Base-by-base conservation (phyloP, 2,329 filamentous ascomycete genomes). In the Talaromyces sp. region DNA sequence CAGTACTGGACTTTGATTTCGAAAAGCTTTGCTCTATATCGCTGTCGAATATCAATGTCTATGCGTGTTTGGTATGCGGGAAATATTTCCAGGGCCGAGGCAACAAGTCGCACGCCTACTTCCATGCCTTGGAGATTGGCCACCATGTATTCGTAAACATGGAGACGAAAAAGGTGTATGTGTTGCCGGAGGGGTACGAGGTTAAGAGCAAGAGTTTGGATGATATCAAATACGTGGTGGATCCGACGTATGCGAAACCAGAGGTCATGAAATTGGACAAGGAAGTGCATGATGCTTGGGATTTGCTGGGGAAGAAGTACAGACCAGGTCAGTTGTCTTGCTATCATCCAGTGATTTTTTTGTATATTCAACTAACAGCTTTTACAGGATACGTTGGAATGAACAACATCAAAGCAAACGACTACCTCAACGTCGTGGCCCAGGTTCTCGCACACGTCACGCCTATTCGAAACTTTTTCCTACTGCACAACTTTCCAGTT, bases 381-480 rank as follows among this genome's bases (percentile, higher is more conserved):
- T 42, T 58, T 28, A 15, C 59, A 79, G 79, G 95, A 6, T 99
- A 93, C 73, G 92, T 99, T 64, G 95, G 95, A 67, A 96, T 99
- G 91, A 99, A 99, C 83, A 99, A 99, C 78, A 97, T 99, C 82
- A 99, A 99, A 77, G 92, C 95, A 62, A 99, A 99, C 78, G 95
- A 99, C 80, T 99, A 99, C 78, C 84, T 98, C 72, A 99, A 99
- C 73, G 93, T 96, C 28, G 85, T 97, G 3, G 89, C 96, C 55
- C 95, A 99, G 75, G 89, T 93, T 7, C 83, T 99, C 42, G 88
- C 93, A 2, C 95, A 99, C 75, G 92, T 98, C 28, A 81, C 88
- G 22, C 93, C 95, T 4, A 81, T 99, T 67, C 87, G 95, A 36
- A 97, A 98, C 74, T 98, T 87, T 78, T 88, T 98, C 72, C 87